These are phyloP conservation scores for Boletus patriciae DNA, from an alignment of 768 basidiomycete genomes.

Conservation along the genomic window DNA sequence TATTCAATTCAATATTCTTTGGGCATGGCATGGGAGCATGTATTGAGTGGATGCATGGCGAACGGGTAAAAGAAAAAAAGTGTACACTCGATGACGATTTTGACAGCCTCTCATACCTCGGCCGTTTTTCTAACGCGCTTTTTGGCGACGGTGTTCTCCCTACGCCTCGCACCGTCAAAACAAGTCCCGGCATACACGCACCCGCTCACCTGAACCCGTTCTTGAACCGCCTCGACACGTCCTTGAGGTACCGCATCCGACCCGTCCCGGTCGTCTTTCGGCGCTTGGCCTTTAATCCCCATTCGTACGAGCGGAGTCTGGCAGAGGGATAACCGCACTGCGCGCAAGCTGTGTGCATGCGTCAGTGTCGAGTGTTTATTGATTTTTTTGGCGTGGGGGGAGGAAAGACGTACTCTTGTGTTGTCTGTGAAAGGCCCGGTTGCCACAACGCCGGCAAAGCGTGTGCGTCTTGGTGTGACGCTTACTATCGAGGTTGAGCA, in stretches of 20 bases:
- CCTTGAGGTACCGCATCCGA: slow-evolving; percentile 91
- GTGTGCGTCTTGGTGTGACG: slow-evolving; percentile 97
- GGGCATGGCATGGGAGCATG: slow-evolving; percentile 17
- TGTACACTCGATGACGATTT: slow-evolving; percentile 13
- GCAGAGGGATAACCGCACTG: slow-evolving; percentile 97
- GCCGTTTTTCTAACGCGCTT: slow-evolving; percentile 68
- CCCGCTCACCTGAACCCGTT: slow-evolving; percentile 83
- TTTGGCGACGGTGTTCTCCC: slow-evolving; percentile 90
- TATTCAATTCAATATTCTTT: not conserved
- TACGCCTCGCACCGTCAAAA: slow-evolving; percentile 25
- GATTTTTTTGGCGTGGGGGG: too few relatives aligned
- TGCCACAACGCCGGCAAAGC: slow-evolving; percentile 95
- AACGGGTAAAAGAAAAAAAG: slow-evolving; percentile 9
- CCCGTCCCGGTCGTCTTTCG: slow-evolving; percentile 99
- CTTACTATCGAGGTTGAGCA: slow-evolving; percentile 57
- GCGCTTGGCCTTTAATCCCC: slow-evolving; percentile 99
- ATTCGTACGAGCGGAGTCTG: slow-evolving; percentile 93
- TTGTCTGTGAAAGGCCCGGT: slow-evolving; percentile 96
- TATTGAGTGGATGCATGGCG: slow-evolving; percentile 21
- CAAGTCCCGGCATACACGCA: not conserved
- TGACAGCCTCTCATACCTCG: slow-evolving; percentile 39
- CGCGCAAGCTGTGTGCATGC: slow-evolving; percentile 65
- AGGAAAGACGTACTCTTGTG: slow-evolving; percentile 78
- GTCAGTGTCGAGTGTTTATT: not conserved
- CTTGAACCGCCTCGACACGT: slow-evolving; percentile 95